Base-by-base conservation (phyloP, 2,329 filamentous ascomycete genomes). In the Botryosphaeria agaves region DNA sequence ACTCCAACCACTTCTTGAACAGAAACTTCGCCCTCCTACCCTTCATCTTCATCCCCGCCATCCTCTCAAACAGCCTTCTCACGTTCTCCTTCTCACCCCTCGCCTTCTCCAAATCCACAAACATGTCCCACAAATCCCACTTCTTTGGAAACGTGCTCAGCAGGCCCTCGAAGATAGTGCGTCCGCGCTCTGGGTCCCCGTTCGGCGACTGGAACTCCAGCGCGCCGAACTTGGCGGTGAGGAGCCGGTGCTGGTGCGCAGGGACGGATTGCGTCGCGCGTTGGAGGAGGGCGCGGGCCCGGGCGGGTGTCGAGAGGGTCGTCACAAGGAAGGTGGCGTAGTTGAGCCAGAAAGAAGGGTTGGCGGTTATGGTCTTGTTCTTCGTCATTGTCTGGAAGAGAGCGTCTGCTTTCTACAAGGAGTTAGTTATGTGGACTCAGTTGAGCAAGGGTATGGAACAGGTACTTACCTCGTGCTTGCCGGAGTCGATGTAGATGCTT, bases 401-500 rank as follows among this genome's bases (percentile, higher is more conserved):
- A 14, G 69, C 71, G 47, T 94, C 84, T 32, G 87, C 87, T 67
- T 85, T 77, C 77, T 91, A 52, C 51, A 39, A 15, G 23, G 27
- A 5, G 28, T 27, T 33, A 8, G 30, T 48, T 43, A 47, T 44
- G 37, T 30, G 33, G 29, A 24, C 16, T 15, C 30, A 30, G 7
- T 23, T 25, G 27, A 15, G 24, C 11, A 26, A 26, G 7, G 27
- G 7, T 11, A 17, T 11, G 16, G 16, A 14, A 31, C 17, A 5
- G 18, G 11, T 26, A 49, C 74, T 64, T 73, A 85, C 82, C 53
- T 77, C 71, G 45, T 75, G 65, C 61, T 91, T 93, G 44, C 76
- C 75, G 17, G 84, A 84, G 48, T 89, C 80, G 42, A 95, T 92
- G 59, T 91, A 94, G 51, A 94, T 94, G 56, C 81, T 93, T 34